A percentile compares a stretch with the other conserved stretches of the same genome.
phyloP scores from a whole-genome alignment of 306 rosid genomes.

The Quercus rubra region DNA sequence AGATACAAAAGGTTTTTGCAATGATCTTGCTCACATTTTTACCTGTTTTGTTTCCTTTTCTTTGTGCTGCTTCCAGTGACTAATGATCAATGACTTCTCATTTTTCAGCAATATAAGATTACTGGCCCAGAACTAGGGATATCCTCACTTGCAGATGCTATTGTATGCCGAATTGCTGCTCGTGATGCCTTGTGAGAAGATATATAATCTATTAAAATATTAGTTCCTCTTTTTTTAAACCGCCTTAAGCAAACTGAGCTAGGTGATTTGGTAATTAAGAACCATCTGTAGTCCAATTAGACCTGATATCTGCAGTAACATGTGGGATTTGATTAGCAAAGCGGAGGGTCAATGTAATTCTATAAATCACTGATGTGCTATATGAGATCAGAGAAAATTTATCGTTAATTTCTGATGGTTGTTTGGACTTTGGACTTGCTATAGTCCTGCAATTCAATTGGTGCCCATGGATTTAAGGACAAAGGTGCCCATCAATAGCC shows the following conservation, averaged over 20 bases:
- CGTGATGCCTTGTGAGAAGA: constrained; percentile 72
- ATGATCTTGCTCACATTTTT: background rate
- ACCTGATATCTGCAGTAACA: too few species aligned
- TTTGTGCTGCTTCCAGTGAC: constrained; percentile 7
- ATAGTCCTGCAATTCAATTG: too few species aligned
- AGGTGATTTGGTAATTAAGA: background rate
- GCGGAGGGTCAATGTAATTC: too few species aligned
- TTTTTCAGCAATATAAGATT: constrained; percentile 81
- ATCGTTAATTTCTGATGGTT: too few species aligned
- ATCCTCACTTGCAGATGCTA: constrained; percentile 77
- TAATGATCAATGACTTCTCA: constrained; percentile 10
- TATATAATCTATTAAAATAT: background rate
- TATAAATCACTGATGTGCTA: too few species aligned
- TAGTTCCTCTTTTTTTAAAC: background rate
- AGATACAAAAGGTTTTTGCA: constrained; percentile 66
- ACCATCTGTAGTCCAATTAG: background rate
- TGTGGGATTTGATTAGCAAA: too few species aligned
- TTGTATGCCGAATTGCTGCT: constrained; percentile 71
- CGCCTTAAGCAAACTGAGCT: background rate
- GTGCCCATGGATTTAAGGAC: too few species aligned
- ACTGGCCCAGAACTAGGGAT: constrained; percentile 59
- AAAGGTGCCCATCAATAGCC: background rate
- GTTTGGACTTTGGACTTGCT: too few species aligned
- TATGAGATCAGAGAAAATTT: too few species aligned
- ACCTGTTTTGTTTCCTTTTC: background rate